Evolutionary conservation across 2,329 filamentous ascomycete genomes (phyloP), one percentile per base, ranked within the genome.

Genomic region (Nothomitra cinnamomea): DNA sequence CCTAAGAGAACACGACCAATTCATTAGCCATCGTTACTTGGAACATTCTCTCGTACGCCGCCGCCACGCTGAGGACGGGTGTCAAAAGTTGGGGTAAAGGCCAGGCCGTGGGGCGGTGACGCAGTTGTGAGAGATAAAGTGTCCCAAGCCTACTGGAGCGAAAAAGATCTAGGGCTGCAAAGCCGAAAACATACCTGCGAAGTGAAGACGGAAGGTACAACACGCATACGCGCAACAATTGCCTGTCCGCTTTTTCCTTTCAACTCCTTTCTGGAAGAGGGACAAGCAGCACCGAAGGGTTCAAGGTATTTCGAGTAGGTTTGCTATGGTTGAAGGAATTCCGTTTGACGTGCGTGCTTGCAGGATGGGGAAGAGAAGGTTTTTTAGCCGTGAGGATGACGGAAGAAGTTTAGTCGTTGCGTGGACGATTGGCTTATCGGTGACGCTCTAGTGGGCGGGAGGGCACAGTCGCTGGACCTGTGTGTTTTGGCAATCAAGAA

Each of bases 141-240:
- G 55, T 52, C 49, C 24, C 48, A 50, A 32, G 28, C 5, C 28
- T 24, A 25, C 15, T 7, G 25, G 22, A 47, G 15, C 40, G 6
- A 35, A 50, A 13, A 47, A 17, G 19, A 35, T 17, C 40, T 19
- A 45, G 17, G 13, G 45, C 38, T 21, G 21, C 38, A 22, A 50
- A 52, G 52, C 40, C 54, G 54, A 43, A 56, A 49, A 66, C 70
- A 60, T 71, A 73, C 72, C 72, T 74, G 72, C 63, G 71, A 73
- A 66, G 72, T 74, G 64, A 72, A 74, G 65, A 67, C 65, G 61
- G 70, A 71, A 60, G 67, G 68, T 65, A 68, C 67, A 70, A 69
- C 69, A 70, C 70, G 70, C 71, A 74, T 72, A 56, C 56, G 59
- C 55, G 56, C 60, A 55, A 56, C 52, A 28, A 50, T 54, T 52